phyloP scores from a whole-genome alignment of 2,329 filamentous ascomycete species.

The Pezicula neosporulosa region DNA sequence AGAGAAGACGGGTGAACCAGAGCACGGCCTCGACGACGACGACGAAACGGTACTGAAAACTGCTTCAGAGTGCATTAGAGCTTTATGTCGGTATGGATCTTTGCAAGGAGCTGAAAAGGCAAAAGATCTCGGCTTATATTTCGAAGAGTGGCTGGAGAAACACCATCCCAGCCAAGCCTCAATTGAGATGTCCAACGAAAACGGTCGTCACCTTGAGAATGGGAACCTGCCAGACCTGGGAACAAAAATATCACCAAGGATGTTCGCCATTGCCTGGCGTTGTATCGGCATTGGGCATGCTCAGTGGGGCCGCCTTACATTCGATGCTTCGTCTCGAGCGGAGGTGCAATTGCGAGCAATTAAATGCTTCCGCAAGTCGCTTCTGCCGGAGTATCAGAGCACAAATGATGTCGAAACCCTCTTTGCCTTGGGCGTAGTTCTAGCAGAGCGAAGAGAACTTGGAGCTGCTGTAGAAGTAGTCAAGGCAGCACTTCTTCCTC shows the following conservation, averaged over 20 bases:
- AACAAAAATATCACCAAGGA: conserved; percentile 50
- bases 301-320: conserved; percentile 81
- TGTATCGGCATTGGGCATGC: conserved; percentile 83
- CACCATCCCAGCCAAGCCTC: conserved; percentile 27
- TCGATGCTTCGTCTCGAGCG: conserved; percentile 66
- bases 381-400: conserved; percentile 63
- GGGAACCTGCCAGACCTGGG: conserved; percentile 1
- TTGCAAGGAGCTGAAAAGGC: conserved; percentile 76
- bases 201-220: conserved; percentile 13
- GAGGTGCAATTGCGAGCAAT: conserved; percentile 77
- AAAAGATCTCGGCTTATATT: conserved; percentile 61
- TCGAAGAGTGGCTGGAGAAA: conserved; percentile 74
- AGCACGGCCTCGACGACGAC: conserved; percentile 71
- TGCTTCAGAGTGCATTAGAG: conserved; percentile 72
- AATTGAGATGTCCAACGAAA: conserved; percentile 10
- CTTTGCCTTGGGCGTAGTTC: conserved; percentile 78
- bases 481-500: conserved; percentile 68
- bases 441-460: conserved; percentile 83
- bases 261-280: conserved; percentile 72
- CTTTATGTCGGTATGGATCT: conserved; percentile 80
- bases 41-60: conserved; percentile 76
- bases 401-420: conserved; percentile 70
- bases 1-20: conserved; percentile 70
- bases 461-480: conserved; percentile 77
- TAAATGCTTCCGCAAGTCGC: conserved; percentile 67